These are phyloP conservation scores for Adansonia digitata DNA, from an alignment of 345 rosid genomes.

Conservation along the genomic window DNA sequence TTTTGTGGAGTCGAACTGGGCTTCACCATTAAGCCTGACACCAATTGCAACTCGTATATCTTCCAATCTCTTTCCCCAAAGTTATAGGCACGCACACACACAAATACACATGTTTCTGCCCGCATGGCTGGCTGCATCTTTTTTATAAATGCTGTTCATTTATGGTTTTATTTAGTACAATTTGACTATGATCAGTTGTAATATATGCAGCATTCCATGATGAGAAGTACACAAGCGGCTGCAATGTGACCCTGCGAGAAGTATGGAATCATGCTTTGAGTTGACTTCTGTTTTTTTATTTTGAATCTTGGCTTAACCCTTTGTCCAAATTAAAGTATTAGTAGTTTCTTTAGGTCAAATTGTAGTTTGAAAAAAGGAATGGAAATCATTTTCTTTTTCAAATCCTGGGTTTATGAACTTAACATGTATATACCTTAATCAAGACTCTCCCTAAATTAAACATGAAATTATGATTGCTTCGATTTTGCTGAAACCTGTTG, in stretches of 20 bases:
- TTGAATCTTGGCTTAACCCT: background rate
- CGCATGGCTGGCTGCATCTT: no score
- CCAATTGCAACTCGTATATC: conserved; percentile 55
- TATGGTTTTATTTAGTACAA: no score
- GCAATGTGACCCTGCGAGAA: background rate
- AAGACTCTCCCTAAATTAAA: no score
- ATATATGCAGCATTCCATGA: background rate
- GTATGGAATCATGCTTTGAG: background rate
- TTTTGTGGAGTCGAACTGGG: conserved; percentile 68
- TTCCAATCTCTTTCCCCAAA: background rate
- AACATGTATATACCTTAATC: no score
- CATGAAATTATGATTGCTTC: background rate
- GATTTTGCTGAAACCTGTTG: background rate
- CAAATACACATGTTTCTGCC: no score
- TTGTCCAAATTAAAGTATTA: background rate
- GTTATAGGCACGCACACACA: background rate
- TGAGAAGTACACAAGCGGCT: background rate
- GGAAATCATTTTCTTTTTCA: background rate
- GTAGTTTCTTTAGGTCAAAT: background rate
- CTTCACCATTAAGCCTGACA: conserved; percentile 56
- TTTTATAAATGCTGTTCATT: no score
- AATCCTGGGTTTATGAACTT: background rate
- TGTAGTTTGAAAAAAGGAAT: background rate
- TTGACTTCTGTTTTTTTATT: no score
- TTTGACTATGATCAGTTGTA: background rate